Conservation (phyloP, 1,139 yeast species). For the Yamadazyma triangularis region DNA sequence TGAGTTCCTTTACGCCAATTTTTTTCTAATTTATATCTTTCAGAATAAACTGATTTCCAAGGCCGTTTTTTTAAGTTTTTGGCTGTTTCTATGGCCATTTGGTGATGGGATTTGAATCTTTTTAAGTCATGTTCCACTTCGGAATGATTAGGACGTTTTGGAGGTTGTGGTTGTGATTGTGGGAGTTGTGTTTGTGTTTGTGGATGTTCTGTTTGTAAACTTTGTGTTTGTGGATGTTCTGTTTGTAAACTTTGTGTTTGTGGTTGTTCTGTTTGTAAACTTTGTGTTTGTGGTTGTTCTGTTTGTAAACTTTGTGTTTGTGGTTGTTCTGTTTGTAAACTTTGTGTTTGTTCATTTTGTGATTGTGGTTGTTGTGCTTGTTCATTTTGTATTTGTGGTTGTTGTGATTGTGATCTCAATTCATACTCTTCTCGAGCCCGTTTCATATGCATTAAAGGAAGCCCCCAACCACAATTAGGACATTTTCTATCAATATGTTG, state of each 20-base stretch:
- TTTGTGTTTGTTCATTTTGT: not conserved
- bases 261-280: not conserved
- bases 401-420: not conserved
- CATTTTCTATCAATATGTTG: constrained; percentile 97
- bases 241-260: too few relatives aligned
- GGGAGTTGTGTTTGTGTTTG: not conserved
- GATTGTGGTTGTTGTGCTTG: not conserved
- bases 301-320: too few relatives aligned
- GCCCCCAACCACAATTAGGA: constrained; percentile 98
- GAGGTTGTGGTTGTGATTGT: too few relatives aligned
- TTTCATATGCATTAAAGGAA: constrained; percentile 85
- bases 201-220: not conserved
- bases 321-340: not conserved
- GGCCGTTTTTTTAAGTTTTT: constrained; percentile 47
- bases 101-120: not conserved
- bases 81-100: constrained; percentile 5
- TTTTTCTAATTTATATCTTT: constrained; percentile 82
- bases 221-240: not conserved
- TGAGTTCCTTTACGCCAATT: constrained; percentile 90
- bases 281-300: not conserved
- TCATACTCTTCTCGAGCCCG: constrained; percentile 52
- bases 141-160: constrained; percentile 4
- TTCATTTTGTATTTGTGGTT: not conserved
- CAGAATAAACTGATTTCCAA: constrained; percentile 94
- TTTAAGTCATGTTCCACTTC: not conserved